Conservation (phyloP, 768 basidiomycete species). For the Tricholoma saponaceum region DNA sequence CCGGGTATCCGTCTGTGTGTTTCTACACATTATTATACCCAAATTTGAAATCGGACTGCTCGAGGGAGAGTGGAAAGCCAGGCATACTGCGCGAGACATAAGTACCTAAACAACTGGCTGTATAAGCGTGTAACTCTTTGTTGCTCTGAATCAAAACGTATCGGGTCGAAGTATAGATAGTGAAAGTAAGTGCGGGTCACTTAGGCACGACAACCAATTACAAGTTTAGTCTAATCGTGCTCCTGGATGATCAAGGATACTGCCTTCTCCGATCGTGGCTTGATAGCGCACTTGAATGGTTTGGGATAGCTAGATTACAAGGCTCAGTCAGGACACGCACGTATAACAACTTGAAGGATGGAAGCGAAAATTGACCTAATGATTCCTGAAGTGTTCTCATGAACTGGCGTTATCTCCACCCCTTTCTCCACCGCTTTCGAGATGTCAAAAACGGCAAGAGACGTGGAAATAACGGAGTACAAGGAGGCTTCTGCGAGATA, state of each 20-base stretch:
- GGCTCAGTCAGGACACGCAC: background rate
- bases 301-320: constrained; percentile 24
- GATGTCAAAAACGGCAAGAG: constrained; percentile 47
- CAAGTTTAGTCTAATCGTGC: background rate
- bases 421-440: constrained; percentile 42
- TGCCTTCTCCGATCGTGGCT: constrained; percentile 27
- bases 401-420: constrained; percentile 38
- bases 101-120: too few species aligned
- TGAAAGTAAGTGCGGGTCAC: too few species aligned
- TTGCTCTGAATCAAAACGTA: too few species aligned
- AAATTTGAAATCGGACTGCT: too few species aligned
- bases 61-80: too few species aligned
- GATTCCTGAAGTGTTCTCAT: constrained; percentile 39
- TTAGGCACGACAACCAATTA: too few species aligned
- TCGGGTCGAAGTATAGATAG: too few species aligned
- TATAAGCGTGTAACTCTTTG: too few species aligned
- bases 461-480: constrained; percentile 38
- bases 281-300: constrained; percentile 31
- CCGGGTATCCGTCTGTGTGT: too few species aligned
- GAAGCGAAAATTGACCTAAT: constrained; percentile 34
- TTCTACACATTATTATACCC: too few species aligned
- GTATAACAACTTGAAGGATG: background rate
- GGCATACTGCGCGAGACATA: too few species aligned
- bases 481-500: constrained; percentile 49
- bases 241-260: constrained; percentile 23